Evolutionary conservation across 2,329 filamentous ascomycete genomes (phyloP).

Genomic region (Aspergillus udagawae): DNA sequence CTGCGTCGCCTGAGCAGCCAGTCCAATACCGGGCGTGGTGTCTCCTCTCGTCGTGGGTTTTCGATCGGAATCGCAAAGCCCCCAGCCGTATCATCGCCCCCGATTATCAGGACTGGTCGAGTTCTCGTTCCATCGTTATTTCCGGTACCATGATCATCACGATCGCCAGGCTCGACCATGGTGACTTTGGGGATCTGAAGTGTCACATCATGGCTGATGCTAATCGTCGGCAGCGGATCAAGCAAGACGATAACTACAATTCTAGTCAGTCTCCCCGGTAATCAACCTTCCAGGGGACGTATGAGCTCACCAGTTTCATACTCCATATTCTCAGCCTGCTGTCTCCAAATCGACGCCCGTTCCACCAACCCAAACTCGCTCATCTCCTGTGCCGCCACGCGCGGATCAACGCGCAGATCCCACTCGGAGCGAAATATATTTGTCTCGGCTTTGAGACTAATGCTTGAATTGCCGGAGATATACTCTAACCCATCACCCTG

Average conservation of each 20-base stretch:
- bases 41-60: not conserved
- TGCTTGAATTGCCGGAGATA: not conserved
- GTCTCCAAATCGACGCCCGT: constrained; percentile 18
- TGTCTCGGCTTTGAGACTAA: constrained; percentile 3
- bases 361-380: constrained; percentile 16
- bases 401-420: constrained; percentile 17
- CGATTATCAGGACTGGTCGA: not conserved
- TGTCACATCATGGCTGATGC: not conserved
- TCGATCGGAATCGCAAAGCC: not conserved
- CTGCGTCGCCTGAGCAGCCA: not conserved
- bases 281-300: not conserved
- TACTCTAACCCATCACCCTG: not conserved
- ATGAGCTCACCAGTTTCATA: constrained; percentile 7
- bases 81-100: not conserved
- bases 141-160: not conserved
- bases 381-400: constrained; percentile 7
- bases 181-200: not conserved
- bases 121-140: not conserved
- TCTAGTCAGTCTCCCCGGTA: not conserved
- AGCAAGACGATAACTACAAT: constrained; percentile 8
- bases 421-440: constrained; percentile 17
- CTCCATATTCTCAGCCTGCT: not conserved
- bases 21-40: not conserved
- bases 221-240: constrained; percentile 10
- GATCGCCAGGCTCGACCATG: not conserved